Percentiles rank a stretch among this genome's conserved stretches.
phyloP scores from a whole-genome alignment of 1,139 yeast species.

The Magnusiomyces suaveolens region DNA sequence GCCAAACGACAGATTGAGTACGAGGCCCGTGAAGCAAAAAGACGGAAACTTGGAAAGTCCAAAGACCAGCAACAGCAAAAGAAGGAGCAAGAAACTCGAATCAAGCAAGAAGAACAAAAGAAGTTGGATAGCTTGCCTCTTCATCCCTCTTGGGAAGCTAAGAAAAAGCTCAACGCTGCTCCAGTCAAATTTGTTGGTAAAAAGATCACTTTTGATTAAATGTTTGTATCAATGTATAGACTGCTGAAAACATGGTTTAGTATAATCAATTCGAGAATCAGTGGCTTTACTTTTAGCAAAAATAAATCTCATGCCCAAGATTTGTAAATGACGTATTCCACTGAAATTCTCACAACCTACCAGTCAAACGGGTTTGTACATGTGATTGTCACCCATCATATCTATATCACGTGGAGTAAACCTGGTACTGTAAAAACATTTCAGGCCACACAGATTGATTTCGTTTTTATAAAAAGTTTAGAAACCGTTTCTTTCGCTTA shows the following conservation, averaged over 20 bases:
- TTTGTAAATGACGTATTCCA: too few relatives aligned
- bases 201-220: constrained; percentile 55
- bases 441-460: not conserved
- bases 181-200: constrained; percentile 72
- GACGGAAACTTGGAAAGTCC: constrained; percentile 19
- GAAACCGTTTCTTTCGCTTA: constrained; percentile 2
- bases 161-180: constrained; percentile 43
- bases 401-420: not conserved
- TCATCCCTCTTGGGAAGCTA: constrained; percentile 98
- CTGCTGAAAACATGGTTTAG: too few relatives aligned
- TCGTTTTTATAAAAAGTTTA: not conserved
- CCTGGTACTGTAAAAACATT: not conserved
- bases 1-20: constrained; percentile 49
- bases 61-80: constrained; percentile 17
- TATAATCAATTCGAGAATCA: too few relatives aligned
- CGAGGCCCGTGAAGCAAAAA: constrained; percentile 63
- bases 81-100: constrained; percentile 8
- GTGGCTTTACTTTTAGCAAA: too few relatives aligned
- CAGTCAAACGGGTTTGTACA: too few relatives aligned
- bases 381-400: not conserved
- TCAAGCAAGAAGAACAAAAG: constrained; percentile 9
- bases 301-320: too few relatives aligned
- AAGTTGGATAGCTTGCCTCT: constrained; percentile 31
- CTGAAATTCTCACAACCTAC: too few relatives aligned
- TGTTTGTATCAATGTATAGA: too few relatives aligned